Evolutionary conservation across 179 eudicot genomes (phyloP).

Genomic region (Silene noctiflora): DNA sequence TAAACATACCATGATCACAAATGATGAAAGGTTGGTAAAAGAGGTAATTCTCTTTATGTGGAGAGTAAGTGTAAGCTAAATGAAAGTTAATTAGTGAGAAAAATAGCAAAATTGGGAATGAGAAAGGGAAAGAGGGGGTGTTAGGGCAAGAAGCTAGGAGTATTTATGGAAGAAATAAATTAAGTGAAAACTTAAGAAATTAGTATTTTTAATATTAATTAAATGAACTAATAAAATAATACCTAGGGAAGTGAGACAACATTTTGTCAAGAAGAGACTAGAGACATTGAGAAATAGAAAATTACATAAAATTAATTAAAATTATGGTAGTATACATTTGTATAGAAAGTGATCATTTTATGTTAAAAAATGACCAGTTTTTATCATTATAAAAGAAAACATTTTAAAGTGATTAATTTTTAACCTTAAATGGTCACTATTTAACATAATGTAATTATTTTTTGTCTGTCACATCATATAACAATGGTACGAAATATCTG

Average conservation of each 20-base stretch:
- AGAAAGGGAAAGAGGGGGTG: constrained; percentile 32
- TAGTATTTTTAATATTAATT: not conserved
- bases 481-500: no score
- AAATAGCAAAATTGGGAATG: constrained; percentile 1
- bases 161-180: constrained; percentile 77
- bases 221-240: constrained; percentile 24
- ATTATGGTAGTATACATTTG: not conserved
- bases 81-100: not conserved
- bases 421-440: no score
- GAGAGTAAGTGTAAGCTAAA: not conserved
- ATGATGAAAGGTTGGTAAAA: not conserved
- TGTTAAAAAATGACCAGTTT: no score
- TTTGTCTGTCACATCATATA: no score
- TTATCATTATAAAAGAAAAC: no score
- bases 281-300: constrained; percentile 1
- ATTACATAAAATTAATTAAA: not conserved
- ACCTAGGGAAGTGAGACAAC: constrained; percentile 51
- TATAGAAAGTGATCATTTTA: no score
- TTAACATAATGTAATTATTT: no score
- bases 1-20: constrained; percentile 57
- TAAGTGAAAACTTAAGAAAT: constrained; percentile 35
- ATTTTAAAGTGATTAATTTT: no score
- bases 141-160: constrained; percentile 41
- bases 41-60: not conserved
- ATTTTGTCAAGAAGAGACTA: constrained; percentile 39